These are phyloP conservation scores for Ogataea methylovora DNA, from an alignment of 805 yeast genomes.

Conservation along the genomic window DNA sequence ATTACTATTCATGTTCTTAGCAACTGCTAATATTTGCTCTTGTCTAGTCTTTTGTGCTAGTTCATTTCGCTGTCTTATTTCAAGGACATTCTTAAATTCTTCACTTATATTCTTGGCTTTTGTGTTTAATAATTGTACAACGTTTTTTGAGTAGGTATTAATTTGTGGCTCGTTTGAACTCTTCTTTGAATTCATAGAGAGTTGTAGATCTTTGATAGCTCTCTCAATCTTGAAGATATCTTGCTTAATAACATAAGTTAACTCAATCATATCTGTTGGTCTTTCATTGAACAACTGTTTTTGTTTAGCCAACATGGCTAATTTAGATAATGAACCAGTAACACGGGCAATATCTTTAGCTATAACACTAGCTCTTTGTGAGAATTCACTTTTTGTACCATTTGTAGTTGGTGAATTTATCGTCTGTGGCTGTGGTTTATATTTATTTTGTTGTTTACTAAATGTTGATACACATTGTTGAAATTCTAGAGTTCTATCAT, in stretches of 20 bases:
- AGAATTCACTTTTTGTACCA: constrained; percentile 50
- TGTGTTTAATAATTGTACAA: constrained; percentile 78
- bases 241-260: constrained; percentile 82
- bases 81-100: constrained; percentile 84
- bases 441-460: constrained; percentile 39
- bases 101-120: constrained; percentile 90
- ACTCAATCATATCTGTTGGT: constrained; percentile 88
- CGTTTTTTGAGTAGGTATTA: constrained; percentile 72
- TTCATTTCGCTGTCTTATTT: constrained; percentile 78
- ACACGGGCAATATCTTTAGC: constrained; percentile 87
- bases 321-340: constrained; percentile 69
- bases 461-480: constrained; percentile 82
- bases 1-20: constrained; percentile 18
- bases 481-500: constrained; percentile 88
- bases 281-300: constrained; percentile 91
- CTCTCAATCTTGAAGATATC: constrained; percentile 79
- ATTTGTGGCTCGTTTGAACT: constrained; percentile 50
- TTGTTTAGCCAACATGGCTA: constrained; percentile 76
- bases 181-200: constrained; percentile 33
- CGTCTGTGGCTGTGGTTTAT: constrained; percentile 17
- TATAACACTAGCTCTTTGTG: constrained; percentile 64
- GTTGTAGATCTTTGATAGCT: constrained; percentile 54
- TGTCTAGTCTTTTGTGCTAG: constrained; percentile 73
- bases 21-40: constrained; percentile 68
- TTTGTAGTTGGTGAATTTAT: constrained; percentile 14